Base-by-base conservation (phyloP, 768 basidiomycete genomes). In the Pisolithus marmoratus region DNA sequence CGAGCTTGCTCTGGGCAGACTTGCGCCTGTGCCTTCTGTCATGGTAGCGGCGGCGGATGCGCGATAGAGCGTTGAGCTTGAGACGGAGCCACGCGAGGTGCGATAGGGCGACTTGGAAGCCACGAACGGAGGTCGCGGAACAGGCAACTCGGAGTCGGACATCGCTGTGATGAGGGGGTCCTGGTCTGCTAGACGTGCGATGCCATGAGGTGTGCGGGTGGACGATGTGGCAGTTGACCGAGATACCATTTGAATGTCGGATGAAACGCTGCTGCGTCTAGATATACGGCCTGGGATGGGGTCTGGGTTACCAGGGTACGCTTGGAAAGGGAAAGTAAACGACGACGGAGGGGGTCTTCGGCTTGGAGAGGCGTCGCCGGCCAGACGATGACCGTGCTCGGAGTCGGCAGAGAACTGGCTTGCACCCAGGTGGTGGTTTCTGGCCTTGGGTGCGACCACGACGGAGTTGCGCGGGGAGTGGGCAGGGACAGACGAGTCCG, bases 251-350 rank as follows among this genome's bases (percentile, higher is more conserved):
- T 55, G 60, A 19, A 72, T 61, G 34, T 34, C 34, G 46, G 69
- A 72, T 26, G 76, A 79, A 24, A 67, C 56, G 45, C 79, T 79
- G n/a, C 65, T 54, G 40, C 70, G 72, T 8, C 76, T 71, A 14
- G 72, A 71, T 65, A 80, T 73, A 44, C 77, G 62, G 17, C 68
- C 58, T 1, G 72, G 72, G 14, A 77, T 70, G 0, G 83, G 81
- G 60, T 85, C 85, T 8, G 84, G 81, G 63, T 84, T 86, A 15
- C 84, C 83, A 0, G 79, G 73, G 60, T 86, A 76, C 0, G 79
- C 75, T 61, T 84, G 79, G 72, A 82, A 84, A 14, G 83, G 83
- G 56, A 58, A 72, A 15, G 57, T 31, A 54, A 69, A 78, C 1
- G 75, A 58, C 0, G 74, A 75, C 0, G 77, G 77, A 0, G 75